phyloP scores from a whole-genome alignment of 345 rosid genomes.

The Barbarea vulgaris region DNA sequence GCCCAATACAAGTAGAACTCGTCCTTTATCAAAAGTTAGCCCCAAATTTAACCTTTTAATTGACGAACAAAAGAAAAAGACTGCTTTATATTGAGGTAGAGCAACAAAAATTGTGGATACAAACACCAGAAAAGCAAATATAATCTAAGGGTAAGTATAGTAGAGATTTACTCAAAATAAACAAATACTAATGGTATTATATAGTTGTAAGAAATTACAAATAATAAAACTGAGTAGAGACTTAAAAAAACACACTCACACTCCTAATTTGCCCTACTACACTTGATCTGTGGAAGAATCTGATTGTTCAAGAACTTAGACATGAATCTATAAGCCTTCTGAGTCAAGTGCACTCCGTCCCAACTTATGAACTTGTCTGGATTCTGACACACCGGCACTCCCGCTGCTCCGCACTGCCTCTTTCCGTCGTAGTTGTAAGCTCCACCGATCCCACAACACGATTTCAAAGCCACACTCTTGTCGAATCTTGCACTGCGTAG shows the following conservation, averaged over 20 bases:
- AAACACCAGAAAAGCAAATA: too few species aligned
- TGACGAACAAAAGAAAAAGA: neutral
- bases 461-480: constrained; percentile 20
- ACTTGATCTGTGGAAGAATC: constrained; percentile 25
- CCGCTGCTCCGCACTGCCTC: constrained; percentile 34
- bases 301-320: constrained; percentile 31
- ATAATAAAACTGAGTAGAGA: neutral
- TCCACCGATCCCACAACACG: constrained; percentile 44
- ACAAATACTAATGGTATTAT: too few species aligned
- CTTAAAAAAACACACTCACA: neutral
- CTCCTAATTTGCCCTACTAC: neutral
- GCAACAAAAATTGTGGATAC: too few species aligned
- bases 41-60: neutral
- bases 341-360: constrained; percentile 47
- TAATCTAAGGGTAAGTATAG: too few species aligned
- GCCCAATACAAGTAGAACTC: constrained; percentile 9
- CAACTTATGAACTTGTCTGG: constrained; percentile 38
- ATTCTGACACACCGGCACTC: constrained; percentile 38
- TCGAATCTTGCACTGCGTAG: constrained; percentile 22
- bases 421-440: constrained; percentile 17
- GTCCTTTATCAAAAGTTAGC: neutral
- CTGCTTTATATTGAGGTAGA: too few species aligned
- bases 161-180: too few species aligned
- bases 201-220: neutral
- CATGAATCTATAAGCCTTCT: constrained; percentile 32